Percentiles rank a stretch among this genome's conserved stretches.
phyloP scores from a whole-genome alignment of 2,329 filamentous ascomycete genomes.

The Cercospora sojina region DNA sequence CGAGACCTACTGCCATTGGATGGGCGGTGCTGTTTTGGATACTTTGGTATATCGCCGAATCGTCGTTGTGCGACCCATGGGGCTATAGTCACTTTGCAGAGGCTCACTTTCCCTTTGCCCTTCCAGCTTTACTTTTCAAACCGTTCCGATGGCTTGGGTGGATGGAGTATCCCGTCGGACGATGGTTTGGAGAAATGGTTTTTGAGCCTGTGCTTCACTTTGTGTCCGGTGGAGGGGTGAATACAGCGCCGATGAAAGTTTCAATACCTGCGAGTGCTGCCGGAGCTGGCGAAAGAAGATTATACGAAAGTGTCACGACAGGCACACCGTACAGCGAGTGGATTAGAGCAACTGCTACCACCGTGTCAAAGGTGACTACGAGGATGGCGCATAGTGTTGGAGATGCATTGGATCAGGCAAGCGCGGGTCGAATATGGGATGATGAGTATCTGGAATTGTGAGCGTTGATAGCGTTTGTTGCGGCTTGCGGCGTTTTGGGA shows the following conservation, averaged over 20 bases:
- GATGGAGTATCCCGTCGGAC: conserved; percentile 34
- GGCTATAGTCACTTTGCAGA: conserved; percentile 49
- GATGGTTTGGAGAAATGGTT: conserved; percentile 31
- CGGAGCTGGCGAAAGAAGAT: background rate
- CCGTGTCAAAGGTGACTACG: conserved; percentile 18
- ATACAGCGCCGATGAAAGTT: background rate
- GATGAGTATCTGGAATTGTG: conserved; percentile 28
- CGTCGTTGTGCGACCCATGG: conserved; percentile 45
- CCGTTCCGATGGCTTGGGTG: conserved; percentile 32
- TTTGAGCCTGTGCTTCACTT: conserved; percentile 4
- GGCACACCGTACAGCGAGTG: conserved; percentile 14
- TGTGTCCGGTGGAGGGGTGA: conserved; percentile 3
- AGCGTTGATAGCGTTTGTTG: conserved; percentile 1
- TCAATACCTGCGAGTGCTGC: background rate
- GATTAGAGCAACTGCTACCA: conserved; percentile 17
- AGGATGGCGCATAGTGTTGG: conserved; percentile 26
- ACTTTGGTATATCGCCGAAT: conserved; percentile 48
- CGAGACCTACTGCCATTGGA: conserved; percentile 43
- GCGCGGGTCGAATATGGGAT: conserved; percentile 31
- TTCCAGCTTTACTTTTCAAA: conserved; percentile 55
- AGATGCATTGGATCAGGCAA: conserved; percentile 31
- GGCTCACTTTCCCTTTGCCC: conserved; percentile 55
- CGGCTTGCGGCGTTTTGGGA: background rate
- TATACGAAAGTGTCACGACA: conserved; percentile 1
- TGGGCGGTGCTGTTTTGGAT: conserved; percentile 44